Evolutionary conservation across 768 basidiomycete species (phyloP), one percentile per base, ranked within the genome.

Genomic region (Gautieria morchelliformis): DNA sequence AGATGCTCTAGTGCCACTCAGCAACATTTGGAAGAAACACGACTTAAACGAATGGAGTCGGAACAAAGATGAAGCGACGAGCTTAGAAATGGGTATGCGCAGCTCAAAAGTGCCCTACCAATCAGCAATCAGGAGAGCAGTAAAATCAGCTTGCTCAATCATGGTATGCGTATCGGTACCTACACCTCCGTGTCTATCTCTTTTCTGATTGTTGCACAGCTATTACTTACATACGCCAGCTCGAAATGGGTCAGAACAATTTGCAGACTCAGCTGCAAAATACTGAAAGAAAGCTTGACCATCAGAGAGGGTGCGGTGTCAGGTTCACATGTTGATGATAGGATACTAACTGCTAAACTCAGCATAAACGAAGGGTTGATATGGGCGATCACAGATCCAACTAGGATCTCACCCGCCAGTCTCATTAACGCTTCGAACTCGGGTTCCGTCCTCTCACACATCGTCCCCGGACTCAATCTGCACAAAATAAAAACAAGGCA

Each of bases 41-140:
- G 27, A 27, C 27, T 27, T 68, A 89, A 92, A 75, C 87, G 89
- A 72, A 93, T 92, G 75, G 90, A 93, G 77, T 91, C 89, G 24
- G 90, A 93, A 75, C 89, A 94, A 76, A 78, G 90, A 63, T 80
- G 93, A 63, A 82, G 93, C 40, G 91, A 93, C 65, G 93, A 94
- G 72, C 87, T 94, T 68, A 78, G 93, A 56, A 91, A 94, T 58
- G 92, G 90, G 60, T 95, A 93, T 72, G 81, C 84, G 64, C 81
- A 87, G 58, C 83, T 95, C 74, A 91, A 91, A 80, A 87, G 90
- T 65, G 85, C 84, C 56, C 83, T 95, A 63, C 93, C 93, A 22
- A 78, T 85, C 59, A 89, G 86, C 48, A 93, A 90, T 75, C 90
- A 93, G 79, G 89, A 93, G 78, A 85, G 89, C 8, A 90, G 87